Percentiles rank a stretch among this genome's conserved stretches.
Evolutionary conservation across 345 rosid genomes (phyloP).

Genomic region (Noccaea bulbosa): DNA sequence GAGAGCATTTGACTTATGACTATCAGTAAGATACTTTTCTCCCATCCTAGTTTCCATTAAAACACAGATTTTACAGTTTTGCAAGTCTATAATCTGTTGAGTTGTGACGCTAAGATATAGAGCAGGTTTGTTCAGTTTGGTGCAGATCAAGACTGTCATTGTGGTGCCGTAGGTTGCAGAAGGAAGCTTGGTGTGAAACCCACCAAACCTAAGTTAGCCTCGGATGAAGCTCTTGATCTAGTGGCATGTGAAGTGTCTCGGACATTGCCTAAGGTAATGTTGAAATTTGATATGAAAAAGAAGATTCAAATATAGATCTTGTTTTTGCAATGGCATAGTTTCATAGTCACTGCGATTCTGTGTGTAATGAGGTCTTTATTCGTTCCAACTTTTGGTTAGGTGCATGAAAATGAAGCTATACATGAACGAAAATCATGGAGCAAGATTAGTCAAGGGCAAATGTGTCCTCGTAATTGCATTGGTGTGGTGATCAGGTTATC

Average conservation of each 20-base stretch:
- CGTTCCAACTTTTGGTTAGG: constrained; percentile 50
- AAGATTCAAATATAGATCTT: constrained; percentile 37
- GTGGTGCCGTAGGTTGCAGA: constrained; percentile 87
- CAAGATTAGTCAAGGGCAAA: constrained; percentile 41
- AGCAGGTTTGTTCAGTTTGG: constrained; percentile 99
- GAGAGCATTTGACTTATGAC: constrained; percentile 97
- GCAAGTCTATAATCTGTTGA: constrained; percentile 12
- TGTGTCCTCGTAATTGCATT: constrained; percentile 65
- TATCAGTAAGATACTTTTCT: constrained; percentile 74
- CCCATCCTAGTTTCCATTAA: constrained; percentile 25
- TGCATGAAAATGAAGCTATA: constrained; percentile 62
- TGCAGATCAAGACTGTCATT: constrained; percentile 99
- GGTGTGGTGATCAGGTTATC: constrained; percentile 70
- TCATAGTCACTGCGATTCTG: background rate
- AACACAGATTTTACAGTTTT: background rate
- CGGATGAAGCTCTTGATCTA: constrained; percentile 80
- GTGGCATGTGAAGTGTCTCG: constrained; percentile 70
- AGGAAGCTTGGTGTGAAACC: constrained; percentile 91
- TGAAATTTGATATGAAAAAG: constrained; percentile 48
- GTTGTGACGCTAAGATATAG: constrained; percentile 56
- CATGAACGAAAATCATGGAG: constrained; percentile 56
- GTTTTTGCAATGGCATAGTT: constrained; percentile 18
- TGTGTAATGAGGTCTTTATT: background rate
- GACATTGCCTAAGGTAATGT: constrained; percentile 61
- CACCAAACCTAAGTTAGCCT: constrained; percentile 76